Evolutionary conservation across 129 eudicot species (phyloP).

Genomic region (Ambrosia trifida): DNA sequence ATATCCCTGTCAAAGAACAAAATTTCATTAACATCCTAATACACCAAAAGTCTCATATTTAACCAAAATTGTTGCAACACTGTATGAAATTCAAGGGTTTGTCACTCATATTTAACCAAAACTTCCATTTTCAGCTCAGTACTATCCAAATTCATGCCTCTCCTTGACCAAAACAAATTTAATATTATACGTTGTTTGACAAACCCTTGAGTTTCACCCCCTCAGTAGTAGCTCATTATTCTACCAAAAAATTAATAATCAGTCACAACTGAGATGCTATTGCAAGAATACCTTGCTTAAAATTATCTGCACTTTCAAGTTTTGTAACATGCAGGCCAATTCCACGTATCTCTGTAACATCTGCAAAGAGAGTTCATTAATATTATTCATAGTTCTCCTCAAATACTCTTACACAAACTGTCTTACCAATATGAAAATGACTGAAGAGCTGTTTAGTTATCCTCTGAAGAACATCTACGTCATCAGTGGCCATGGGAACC

Average conservation of each 20-base stretch:
- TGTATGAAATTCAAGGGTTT: too few species aligned
- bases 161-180: not conserved
- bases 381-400: constrained; percentile 20
- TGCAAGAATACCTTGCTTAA: constrained; percentile 48
- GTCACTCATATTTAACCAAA: too few species aligned
- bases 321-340: constrained; percentile 90
- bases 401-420: constrained; percentile 4
- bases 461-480: constrained; percentile 66
- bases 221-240: constrained; percentile 1
- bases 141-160: not conserved
- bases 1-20: not conserved
- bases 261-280: constrained; percentile 4
- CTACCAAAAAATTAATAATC: not conserved
- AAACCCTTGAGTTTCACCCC: not conserved
- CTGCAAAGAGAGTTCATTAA: constrained; percentile 35
- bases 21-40: not conserved
- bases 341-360: constrained; percentile 85
- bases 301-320: constrained; percentile 65
- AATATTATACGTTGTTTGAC: not conserved
- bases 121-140: not conserved
- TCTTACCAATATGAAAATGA: constrained; percentile 65
- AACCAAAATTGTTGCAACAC: not conserved
- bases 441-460: constrained; percentile 73
- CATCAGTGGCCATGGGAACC: constrained; percentile 92
- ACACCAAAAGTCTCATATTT: not conserved